phyloP scores from a whole-genome alignment of 139 green algal genomes.

The Closterium sp. region DNA sequence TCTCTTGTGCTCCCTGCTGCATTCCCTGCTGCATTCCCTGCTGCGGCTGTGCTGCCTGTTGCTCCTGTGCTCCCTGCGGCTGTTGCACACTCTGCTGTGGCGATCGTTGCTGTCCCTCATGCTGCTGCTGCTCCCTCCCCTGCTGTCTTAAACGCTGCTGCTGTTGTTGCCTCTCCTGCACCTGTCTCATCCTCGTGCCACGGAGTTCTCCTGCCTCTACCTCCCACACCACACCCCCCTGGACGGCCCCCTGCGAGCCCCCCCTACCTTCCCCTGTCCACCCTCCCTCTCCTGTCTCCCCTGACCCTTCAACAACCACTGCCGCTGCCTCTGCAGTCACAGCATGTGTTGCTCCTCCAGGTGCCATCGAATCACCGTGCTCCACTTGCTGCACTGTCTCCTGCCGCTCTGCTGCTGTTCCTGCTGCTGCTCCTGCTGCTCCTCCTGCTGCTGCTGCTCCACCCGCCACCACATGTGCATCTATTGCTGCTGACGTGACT shows the following conservation, averaged over 20 bases:
- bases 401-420: background rate
- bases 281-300: background rate
- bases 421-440: no score
- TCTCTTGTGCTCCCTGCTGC: background rate
- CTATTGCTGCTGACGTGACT: no score
- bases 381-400: background rate
- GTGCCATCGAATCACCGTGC: background rate
- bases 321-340: background rate
- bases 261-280: background rate
- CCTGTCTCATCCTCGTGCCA: background rate
- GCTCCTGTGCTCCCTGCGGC: background rate
- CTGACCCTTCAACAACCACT: background rate
- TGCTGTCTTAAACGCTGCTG: background rate
- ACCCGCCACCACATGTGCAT: background rate
- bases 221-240: background rate
- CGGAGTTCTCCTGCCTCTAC: background rate
- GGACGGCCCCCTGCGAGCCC: no score
- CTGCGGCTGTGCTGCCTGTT: background rate
- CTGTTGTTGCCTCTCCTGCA: background rate
- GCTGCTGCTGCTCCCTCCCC: no score
- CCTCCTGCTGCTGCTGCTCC: background rate
- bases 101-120: no score
- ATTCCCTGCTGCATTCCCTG: background rate
- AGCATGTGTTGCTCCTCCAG: background rate
- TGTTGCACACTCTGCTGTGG: no score